These are phyloP conservation scores for Fragaria vesca DNA, from an alignment of 306 rosid genomes.

Conservation along the genomic window DNA sequence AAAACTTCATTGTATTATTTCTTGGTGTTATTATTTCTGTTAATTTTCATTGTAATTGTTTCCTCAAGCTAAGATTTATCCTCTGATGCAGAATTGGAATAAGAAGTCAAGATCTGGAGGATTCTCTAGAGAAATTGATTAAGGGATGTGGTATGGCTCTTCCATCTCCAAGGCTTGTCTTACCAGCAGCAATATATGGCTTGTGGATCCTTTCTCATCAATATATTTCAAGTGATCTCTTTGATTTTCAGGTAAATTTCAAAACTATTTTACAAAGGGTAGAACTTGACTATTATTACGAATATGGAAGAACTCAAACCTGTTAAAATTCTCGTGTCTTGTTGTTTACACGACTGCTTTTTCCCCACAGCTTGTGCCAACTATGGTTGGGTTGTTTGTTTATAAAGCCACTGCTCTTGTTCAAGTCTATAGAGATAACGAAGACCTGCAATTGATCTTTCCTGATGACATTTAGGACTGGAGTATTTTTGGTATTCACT, in stretches of 20 bases:
- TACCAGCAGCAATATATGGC: conserved; percentile 82
- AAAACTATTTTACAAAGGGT: conserved; percentile 10
- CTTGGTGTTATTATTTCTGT: conserved; percentile 13
- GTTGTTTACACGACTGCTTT: neutral
- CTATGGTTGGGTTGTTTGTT: conserved; percentile 92
- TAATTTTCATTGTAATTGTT: conserved; percentile 18
- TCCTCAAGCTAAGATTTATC: conserved; percentile 20
- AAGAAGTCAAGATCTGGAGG: conserved; percentile 80
- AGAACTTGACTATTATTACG: neutral
- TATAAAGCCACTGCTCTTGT: conserved; percentile 84
- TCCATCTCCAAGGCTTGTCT: conserved; percentile 91
- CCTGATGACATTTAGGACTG: conserved; percentile 41
- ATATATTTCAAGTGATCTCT: conserved; percentile 50
- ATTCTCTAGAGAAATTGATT: conserved; percentile 61
- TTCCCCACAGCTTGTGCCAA: conserved; percentile 72
- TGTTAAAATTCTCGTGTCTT: neutral
- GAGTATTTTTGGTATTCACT: neutral
- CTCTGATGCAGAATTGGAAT: conserved; percentile 74
- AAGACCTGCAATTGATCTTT: conserved; percentile 58
- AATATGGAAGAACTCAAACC: neutral
- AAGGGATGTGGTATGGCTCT: conserved; percentile 76
- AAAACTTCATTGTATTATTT: conserved; percentile 22
- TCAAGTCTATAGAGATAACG: conserved; percentile 92
- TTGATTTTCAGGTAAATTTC: conserved; percentile 81
- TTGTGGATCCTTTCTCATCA: conserved; percentile 70